These are phyloP conservation scores for Fusarium solani-melongenae DNA, from an alignment of 2,329 filamentous ascomycete genomes.

Conservation along the genomic window DNA sequence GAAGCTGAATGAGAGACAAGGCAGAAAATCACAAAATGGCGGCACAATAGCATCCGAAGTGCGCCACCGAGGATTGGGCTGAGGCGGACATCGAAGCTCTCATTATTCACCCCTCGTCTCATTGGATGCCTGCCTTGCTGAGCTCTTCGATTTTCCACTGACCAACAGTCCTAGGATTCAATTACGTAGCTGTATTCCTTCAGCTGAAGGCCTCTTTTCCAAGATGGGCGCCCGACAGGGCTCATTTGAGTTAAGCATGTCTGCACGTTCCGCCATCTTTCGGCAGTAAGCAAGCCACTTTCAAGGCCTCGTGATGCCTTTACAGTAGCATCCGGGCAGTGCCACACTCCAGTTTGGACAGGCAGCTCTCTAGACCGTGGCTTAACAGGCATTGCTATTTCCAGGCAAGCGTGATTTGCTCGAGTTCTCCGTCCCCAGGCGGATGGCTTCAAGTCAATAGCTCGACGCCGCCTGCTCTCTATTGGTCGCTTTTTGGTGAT, in stretches of 20 bases:
- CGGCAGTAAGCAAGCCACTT: conserved; percentile 2
- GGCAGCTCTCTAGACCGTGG: not conserved
- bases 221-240: not conserved
- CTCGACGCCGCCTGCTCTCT: not conserved
- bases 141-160: not conserved
- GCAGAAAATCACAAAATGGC: not conserved
- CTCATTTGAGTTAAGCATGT: conserved; percentile 1
- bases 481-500: not conserved
- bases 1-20: not conserved
- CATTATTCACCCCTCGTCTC: not conserved
- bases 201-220: not conserved
- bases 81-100: not conserved
- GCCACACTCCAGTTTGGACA: not conserved
- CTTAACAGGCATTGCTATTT: not conserved
- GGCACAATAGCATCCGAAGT: not conserved
- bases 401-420: not conserved
- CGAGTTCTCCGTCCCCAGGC: not conserved
- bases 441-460: not conserved
- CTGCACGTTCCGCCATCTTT: not conserved
- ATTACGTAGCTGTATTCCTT: not conserved
- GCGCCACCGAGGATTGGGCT: not conserved
- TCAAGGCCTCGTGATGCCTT: not conserved
- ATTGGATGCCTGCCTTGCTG: not conserved
- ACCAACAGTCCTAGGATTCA: not conserved
- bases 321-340: not conserved